These are phyloP conservation scores for Cylindrodendrum hubeiense DNA, from an alignment of 2,329 filamentous ascomycete genomes.

Conservation along the genomic window DNA sequence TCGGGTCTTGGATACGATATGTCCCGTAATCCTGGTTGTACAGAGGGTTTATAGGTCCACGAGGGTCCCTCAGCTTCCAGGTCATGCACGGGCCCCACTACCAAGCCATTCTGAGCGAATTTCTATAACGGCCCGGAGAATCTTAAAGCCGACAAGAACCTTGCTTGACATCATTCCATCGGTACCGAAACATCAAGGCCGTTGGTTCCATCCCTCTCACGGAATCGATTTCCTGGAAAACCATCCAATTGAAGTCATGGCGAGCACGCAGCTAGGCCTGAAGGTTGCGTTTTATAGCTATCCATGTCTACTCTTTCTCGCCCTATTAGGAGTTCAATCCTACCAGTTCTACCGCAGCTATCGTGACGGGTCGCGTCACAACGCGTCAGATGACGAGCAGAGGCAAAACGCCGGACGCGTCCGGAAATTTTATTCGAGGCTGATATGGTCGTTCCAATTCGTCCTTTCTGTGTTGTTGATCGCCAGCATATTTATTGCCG, in stretches of 20 bases:
- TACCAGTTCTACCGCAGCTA: conserved; percentile 53
- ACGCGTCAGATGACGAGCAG: conserved; percentile 42
- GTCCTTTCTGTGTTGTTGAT: conserved; percentile 49
- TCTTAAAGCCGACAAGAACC: no score
- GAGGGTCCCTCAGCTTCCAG: no score
- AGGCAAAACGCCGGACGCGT: conserved; percentile 46
- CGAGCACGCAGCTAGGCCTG: conserved; percentile 50
- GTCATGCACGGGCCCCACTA: no score
- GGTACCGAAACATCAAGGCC: no score
- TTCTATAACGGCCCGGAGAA: no score
- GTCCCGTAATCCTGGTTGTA: no score
- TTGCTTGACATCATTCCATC: no score
- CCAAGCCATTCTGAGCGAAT: no score
- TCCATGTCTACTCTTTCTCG: conserved; percentile 53
- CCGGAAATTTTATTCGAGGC: conserved; percentile 45
- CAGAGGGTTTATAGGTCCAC: no score
- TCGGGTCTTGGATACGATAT: no score
- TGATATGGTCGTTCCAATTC: conserved; percentile 53
- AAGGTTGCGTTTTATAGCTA: conserved; percentile 57
- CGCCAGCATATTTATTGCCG: conserved; percentile 49
- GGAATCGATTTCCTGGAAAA: no score
- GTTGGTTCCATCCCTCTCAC: no score
- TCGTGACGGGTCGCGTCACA: conserved; percentile 41
- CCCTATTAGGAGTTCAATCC: conserved; percentile 52
- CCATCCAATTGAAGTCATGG: conserved; percentile 42